These are phyloP conservation scores for Microcyclospora tardicrescens DNA, from an alignment of 2,329 filamentous ascomycete species.

Conservation along the genomic window DNA sequence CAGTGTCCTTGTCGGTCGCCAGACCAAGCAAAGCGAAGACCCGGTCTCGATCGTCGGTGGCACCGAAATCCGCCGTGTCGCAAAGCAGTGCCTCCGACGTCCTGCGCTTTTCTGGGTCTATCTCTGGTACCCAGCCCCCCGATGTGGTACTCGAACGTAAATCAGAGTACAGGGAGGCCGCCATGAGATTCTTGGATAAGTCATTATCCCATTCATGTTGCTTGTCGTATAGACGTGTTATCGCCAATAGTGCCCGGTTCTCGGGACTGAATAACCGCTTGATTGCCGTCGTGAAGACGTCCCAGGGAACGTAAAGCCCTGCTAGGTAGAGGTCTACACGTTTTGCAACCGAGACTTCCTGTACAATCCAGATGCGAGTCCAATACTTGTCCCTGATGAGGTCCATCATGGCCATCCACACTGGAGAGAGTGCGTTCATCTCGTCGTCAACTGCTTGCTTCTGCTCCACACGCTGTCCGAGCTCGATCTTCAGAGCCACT, in stretches of 20 bases:
- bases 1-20: neutral
- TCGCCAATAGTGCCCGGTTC: neutral
- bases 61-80: neutral
- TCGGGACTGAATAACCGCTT: neutral
- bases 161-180: neutral
- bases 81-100: neutral
- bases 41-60: neutral
- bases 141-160: no score
- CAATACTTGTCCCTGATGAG: neutral
- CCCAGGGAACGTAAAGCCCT: neutral
- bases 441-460: no score
- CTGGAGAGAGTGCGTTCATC: no score
- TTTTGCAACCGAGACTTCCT: neutral
- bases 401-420: neutral
- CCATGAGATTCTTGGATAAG: neutral
- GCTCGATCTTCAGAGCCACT: no score
- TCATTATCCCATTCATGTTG: no score
- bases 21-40: neutral
- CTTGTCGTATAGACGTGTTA: no score
- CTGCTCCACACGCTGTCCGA: no score
- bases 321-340: neutral
- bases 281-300: neutral
- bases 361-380: neutral
- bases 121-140: no score
- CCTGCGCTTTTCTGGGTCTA: neutral